Evolutionary conservation across 2,329 filamentous ascomycete genomes (phyloP).

Genomic region (Coleophoma crateriformis): DNA sequence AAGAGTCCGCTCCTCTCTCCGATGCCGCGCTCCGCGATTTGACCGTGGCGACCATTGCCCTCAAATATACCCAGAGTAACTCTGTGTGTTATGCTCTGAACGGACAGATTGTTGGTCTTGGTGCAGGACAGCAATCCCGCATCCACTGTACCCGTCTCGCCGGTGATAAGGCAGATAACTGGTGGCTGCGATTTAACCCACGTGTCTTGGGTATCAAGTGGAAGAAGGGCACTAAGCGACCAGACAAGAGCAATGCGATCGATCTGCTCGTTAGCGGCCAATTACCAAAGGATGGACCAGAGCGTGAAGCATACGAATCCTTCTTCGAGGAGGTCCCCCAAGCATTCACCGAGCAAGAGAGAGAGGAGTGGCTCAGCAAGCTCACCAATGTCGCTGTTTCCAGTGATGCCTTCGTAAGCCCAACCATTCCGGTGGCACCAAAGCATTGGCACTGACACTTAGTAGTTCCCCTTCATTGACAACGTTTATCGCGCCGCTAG

Average conservation of each 20-base stretch:
- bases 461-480: constrained; percentile 95
- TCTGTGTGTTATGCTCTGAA: constrained; percentile 96
- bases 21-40: constrained; percentile 83
- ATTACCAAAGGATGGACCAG: constrained; percentile 75
- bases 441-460: constrained; percentile 2
- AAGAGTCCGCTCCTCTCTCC: constrained; percentile 66
- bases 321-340: constrained; percentile 86
- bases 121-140: constrained; percentile 92
- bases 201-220: constrained; percentile 84
- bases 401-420: constrained; percentile 88
- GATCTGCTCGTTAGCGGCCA: constrained; percentile 90
- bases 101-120: constrained; percentile 89
- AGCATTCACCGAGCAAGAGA: constrained; percentile 79
- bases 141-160: constrained; percentile 98
- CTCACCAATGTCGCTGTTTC: constrained; percentile 79
- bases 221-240: constrained; percentile 95
- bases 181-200: constrained; percentile 98
- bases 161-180: constrained; percentile 98
- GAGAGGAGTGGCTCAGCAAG: constrained; percentile 79
- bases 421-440: background rate
- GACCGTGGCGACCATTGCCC: constrained; percentile 89
- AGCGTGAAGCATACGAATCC: constrained; percentile 80
- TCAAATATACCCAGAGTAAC: constrained; percentile 99
- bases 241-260: constrained; percentile 97
- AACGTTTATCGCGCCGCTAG: constrained; percentile 89